Evolutionary conservation across 345 rosid genomes (phyloP).

Genomic region (Litchi chinensis): DNA sequence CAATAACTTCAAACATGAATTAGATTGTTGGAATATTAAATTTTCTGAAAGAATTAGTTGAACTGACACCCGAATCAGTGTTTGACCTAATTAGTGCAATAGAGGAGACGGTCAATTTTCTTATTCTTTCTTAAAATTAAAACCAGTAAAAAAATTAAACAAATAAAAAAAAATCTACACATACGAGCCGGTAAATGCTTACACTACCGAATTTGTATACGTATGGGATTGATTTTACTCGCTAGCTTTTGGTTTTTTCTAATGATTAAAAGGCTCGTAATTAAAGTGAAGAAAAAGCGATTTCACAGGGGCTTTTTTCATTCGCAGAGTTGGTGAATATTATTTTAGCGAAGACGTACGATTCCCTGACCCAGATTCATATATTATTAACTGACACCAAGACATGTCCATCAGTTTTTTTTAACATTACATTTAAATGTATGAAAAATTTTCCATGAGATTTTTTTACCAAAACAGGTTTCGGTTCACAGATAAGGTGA

Average conservation of each 20-base stretch:
- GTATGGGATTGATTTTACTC: not conserved
- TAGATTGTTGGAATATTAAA: conserved; percentile 6
- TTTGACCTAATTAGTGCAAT: not conserved
- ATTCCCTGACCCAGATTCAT: conserved; percentile 5
- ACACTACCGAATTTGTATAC: too few species aligned
- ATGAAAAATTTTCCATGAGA: not conserved
- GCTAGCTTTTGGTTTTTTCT: not conserved
- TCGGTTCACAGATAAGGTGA: not conserved
- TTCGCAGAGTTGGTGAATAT: not conserved
- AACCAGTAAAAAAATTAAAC: too few species aligned
- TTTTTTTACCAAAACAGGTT: not conserved
- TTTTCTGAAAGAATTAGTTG: conserved; percentile 13
- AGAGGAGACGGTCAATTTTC: too few species aligned
- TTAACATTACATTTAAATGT: too few species aligned
- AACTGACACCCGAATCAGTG: not conserved
- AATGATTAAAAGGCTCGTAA: not conserved
- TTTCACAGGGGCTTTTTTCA: not conserved
- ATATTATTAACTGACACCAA: not conserved
- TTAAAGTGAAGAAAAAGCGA: not conserved
- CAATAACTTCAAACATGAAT: conserved; percentile 2
- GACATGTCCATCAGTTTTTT: not conserved
- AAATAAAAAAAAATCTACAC: too few species aligned
- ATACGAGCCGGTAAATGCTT: too few species aligned
- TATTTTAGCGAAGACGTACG: not conserved
- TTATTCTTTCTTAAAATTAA: too few species aligned